Conservation (phyloP, 139 green algal species). For the Coelastrella sp. region DNA sequence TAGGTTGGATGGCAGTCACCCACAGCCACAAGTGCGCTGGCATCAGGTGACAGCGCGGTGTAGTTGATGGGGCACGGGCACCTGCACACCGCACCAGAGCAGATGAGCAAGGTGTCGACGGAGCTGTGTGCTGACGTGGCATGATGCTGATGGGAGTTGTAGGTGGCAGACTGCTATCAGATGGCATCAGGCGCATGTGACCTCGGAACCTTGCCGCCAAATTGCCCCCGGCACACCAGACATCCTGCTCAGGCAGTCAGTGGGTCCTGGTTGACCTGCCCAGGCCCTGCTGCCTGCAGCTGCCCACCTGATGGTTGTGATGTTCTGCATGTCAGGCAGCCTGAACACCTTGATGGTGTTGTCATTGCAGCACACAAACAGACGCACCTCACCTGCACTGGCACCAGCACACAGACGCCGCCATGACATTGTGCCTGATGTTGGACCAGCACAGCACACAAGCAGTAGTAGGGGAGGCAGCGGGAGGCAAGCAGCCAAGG, state of each 20-base stretch:
- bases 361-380: conserved; percentile 86
- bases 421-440: background rate
- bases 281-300: too few species aligned
- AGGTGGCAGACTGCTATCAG: too few species aligned
- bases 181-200: too few species aligned
- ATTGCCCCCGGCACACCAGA: too few species aligned
- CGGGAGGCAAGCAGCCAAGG: too few species aligned
- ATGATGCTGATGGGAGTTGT: too few species aligned
- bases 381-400: conserved; percentile 40
- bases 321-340: conserved; percentile 57
- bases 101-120: background rate
- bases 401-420: background rate
- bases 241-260: too few species aligned
- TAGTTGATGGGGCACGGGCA: conserved; percentile 83
- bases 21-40: conserved; percentile 65
- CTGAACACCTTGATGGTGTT: conserved; percentile 70
- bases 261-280: background rate
- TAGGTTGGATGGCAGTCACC: conserved; percentile 60
- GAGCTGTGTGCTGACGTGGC: background rate
- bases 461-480: too few species aligned
- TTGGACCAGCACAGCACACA: too few species aligned
- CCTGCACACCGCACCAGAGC: conserved; percentile 38
- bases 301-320: conserved; percentile 46
- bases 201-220: too few species aligned
- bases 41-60: conserved; percentile 64